Evolutionary conservation across 2,329 filamentous ascomycete genomes (phyloP).

Genomic region (Alternaria incomplexa): DNA sequence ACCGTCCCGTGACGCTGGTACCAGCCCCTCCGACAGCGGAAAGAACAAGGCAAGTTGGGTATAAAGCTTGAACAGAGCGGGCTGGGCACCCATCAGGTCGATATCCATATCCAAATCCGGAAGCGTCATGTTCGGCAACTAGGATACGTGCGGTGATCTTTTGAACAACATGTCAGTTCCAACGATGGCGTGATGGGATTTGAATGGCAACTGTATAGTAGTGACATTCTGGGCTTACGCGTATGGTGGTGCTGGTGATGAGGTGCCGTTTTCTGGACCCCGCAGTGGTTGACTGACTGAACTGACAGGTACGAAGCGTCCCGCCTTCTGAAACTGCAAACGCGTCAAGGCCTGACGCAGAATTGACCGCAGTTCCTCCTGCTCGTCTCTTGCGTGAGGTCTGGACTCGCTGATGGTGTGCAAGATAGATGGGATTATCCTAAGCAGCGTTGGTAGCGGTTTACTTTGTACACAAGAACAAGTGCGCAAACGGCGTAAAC

Average conservation of each 20-base stretch:
- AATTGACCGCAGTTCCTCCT: not conserved
- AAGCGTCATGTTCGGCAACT: slow-evolving; percentile 3
- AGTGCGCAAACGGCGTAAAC: not conserved
- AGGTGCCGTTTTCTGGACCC: not conserved
- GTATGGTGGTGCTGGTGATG: not conserved
- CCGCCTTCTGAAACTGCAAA: not conserved
- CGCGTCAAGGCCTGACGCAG: not conserved
- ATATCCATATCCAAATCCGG: slow-evolving; percentile 33
- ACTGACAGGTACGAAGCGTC: not conserved
- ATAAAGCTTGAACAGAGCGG: slow-evolving; percentile 52
- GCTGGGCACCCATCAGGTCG: slow-evolving; percentile 53
- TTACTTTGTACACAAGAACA: not conserved
- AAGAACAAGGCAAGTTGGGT: slow-evolving; percentile 56
- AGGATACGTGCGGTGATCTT: not conserved
- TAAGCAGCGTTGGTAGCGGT: not conserved
- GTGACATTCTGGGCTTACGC: not conserved
- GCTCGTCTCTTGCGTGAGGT: not conserved
- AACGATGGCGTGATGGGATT: not conserved
- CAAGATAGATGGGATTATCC: not conserved
- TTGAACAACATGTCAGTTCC: not conserved
- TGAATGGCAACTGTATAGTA: not conserved
- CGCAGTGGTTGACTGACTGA: not conserved
- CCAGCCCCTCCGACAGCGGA: slow-evolving; percentile 24
- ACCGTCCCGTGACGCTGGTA: not conserved
- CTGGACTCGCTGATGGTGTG: not conserved